Conservation (phyloP, 306 rosid genomes). For the Purshia tridentata region DNA sequence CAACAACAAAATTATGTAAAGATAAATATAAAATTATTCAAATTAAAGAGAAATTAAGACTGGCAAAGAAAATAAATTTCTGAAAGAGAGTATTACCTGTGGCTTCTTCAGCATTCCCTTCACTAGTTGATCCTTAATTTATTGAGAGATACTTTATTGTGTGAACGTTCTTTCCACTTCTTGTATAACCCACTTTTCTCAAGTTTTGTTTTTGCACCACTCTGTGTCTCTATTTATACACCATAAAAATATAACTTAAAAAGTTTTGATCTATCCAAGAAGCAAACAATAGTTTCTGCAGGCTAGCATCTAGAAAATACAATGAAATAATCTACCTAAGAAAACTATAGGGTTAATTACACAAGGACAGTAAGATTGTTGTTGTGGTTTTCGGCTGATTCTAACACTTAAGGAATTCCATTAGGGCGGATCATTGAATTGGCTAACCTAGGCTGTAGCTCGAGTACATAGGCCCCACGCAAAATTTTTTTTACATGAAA, state of each 20-base stretch:
- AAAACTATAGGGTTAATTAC: too few species aligned
- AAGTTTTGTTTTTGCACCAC: conserved; percentile 79
- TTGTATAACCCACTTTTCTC: conserved; percentile 83
- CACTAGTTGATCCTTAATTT: conserved; percentile 42
- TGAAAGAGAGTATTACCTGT: conserved; percentile 43
- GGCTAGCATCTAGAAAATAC: background rate
- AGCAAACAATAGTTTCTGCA: background rate
- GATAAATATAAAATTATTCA: background rate
- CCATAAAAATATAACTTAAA: conserved; percentile 11
- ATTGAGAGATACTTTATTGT: conserved; percentile 57
- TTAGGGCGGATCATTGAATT: too few species aligned
- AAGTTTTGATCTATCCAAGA: background rate
- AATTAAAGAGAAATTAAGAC: background rate
- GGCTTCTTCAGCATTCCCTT: conserved; percentile 49
- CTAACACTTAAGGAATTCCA: too few species aligned
- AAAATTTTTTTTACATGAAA: too few species aligned
- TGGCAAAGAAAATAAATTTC: background rate
- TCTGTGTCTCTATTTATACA: conserved; percentile 75
- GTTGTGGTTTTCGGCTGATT: too few species aligned
- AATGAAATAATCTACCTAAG: too few species aligned
- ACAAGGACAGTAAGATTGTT: too few species aligned
- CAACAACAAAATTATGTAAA: background rate
- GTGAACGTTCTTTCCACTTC: conserved; percentile 84
- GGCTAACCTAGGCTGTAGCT: too few species aligned
- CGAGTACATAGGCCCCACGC: too few species aligned